These are phyloP conservation scores for Casuarina glauca DNA, from an alignment of 306 rosid species.

Conservation along the genomic window DNA sequence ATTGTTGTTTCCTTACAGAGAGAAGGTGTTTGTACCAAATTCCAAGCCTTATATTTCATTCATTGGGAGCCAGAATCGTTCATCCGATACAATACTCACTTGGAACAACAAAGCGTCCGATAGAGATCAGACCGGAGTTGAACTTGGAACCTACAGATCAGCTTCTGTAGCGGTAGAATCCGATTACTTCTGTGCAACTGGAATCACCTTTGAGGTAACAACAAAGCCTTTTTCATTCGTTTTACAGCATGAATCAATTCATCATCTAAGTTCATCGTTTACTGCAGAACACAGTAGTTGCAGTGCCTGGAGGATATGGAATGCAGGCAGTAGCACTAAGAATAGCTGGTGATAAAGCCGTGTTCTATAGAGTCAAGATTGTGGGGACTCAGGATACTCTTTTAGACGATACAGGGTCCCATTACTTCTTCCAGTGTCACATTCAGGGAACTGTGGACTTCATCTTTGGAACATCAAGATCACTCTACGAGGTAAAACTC, in stretches of 20 bases:
- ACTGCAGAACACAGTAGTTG: conserved; percentile 69
- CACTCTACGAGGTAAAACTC: conserved; percentile 66
- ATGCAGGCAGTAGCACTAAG: conserved; percentile 94
- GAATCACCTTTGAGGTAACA: conserved; percentile 69
- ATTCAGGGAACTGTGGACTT: conserved; percentile 82
- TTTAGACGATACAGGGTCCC: conserved; percentile 69
- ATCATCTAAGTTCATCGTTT: not conserved
- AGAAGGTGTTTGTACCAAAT: conserved; percentile 67
- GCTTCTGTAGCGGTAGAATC: conserved; percentile 81
- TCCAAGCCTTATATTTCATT: conserved; percentile 81
- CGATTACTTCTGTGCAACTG: conserved; percentile 77
- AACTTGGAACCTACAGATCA: conserved; percentile 69
- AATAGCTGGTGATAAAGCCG: conserved; percentile 65
- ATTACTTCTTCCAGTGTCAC: conserved; percentile 60
- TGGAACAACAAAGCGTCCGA: conserved; percentile 91
- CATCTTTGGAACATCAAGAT: conserved; percentile 72
- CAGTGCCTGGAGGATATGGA: conserved; percentile 65
- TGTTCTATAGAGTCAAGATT: conserved; percentile 66
- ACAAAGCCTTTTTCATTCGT: not conserved
- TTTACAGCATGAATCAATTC: not conserved
- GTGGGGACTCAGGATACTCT: conserved; percentile 87
- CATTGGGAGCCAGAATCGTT: conserved; percentile 51
- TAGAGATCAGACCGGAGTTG: conserved; percentile 44
- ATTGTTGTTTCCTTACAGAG: conserved; percentile 45
- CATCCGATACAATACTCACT: conserved; percentile 48